Percentiles rank a stretch among this genome's conserved stretches.
These are phyloP conservation scores for Geosmithia putterillii DNA, from an alignment of 2,329 filamentous ascomycete genomes.

Conservation along the genomic window DNA sequence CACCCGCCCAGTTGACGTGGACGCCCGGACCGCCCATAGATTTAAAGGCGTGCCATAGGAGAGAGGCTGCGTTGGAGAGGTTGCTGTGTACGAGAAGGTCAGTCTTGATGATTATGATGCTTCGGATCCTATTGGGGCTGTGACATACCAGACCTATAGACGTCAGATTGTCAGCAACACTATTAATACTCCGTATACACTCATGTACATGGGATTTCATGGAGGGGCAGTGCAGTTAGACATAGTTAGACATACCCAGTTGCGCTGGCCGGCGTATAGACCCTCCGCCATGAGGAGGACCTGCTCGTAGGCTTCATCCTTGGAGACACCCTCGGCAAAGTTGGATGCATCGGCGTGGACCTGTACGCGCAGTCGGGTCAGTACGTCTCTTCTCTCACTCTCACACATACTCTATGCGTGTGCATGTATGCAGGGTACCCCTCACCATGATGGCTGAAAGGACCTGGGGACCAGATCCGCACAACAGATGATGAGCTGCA, in stretches of 20 bases:
- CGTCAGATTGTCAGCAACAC: no score
- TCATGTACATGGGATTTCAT: no score
- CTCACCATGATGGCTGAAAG: slow-evolving; percentile 2
- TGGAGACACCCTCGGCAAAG: slow-evolving; percentile 54
- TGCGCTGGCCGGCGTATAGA: slow-evolving; percentile 60
- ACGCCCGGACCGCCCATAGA: slow-evolving; percentile 54
- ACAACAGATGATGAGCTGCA: no score
- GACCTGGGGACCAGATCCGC: not conserved
- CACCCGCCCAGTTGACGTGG: slow-evolving; percentile 67
- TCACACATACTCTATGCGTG: no score
- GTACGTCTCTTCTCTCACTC: not conserved
- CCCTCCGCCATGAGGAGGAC: slow-evolving; percentile 56
- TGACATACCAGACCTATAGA: slow-evolving; percentile 10
- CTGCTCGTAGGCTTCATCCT: slow-evolving; percentile 62
- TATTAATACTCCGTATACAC: no score
- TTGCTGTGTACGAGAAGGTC: slow-evolving; percentile 39
- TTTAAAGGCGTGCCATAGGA: slow-evolving; percentile 71
- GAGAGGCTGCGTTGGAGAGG: slow-evolving; percentile 60
- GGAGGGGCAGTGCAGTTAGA: no score
- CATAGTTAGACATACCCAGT: slow-evolving; percentile 51
- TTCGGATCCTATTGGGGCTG: not conserved
- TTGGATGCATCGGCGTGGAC: slow-evolving; percentile 72
- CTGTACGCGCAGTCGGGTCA: slow-evolving; percentile 20
- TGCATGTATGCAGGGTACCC: no score
- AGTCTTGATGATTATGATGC: not conserved